Evolutionary conservation across 192 early-diverging fungal species (phyloP), one percentile per base, ranked within the genome.

Genomic region (Phycomyces blakesleeanus): DNA sequence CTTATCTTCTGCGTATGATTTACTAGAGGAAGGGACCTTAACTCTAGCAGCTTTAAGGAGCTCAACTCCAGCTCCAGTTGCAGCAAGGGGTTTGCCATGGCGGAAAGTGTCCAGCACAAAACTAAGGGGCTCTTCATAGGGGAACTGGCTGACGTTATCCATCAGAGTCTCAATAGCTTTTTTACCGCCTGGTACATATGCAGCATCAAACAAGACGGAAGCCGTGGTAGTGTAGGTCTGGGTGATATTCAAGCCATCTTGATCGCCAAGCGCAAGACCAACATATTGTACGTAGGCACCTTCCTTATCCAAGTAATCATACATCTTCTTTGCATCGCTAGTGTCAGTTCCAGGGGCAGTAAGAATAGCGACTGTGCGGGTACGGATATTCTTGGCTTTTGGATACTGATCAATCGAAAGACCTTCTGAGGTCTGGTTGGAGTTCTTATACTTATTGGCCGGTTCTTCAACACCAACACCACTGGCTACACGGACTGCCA

Each of bases 31-130:
- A 15, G 63, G 39, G 8, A 54, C 9, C 1, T 65, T 37, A n/a
- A 62, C 55, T 16, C 26, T 38, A 22, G 59, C 59, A 53, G 16
- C 22, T 24, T 55, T 56, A 39, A 63, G 56, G 8, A 69, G 49
- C 5, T 56, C 24, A 41, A 52, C 49, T 51, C 54, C 59, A 14
- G 56, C 55, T 21, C 25, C n/a, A 21, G 60, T 37, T 0, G 60
- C 67, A 51, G 67, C 60, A 26, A 69, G 56, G 37, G 60, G 60
- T 14, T 69, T 69, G 18, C 47, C 54, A 51, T 69, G 60, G 16
- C 60, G 40, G 55, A 62, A 69, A 20, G 67, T 26, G 8, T 57
- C 55, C 11, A 61, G 34, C 9, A 69, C 26, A 39, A 69, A 69
- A 22, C 38, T 51, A 26, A 57, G 41, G 29, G 60, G 60, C n/a